These are phyloP conservation scores for Rubus parviflorus DNA, from an alignment of 306 rosid genomes.

Conservation along the genomic window DNA sequence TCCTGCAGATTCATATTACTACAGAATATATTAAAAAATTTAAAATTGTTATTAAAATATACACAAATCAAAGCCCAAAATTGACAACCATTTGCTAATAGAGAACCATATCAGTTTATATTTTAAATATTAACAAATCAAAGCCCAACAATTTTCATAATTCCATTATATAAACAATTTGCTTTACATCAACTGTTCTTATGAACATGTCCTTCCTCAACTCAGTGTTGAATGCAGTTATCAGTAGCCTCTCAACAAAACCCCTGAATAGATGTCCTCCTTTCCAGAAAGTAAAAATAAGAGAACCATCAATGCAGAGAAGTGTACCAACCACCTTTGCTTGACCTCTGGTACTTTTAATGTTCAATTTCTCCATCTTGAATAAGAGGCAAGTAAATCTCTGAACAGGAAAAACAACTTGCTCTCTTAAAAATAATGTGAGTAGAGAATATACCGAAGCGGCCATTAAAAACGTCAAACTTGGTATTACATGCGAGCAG, in stretches of 20 bases:
- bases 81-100: background rate
- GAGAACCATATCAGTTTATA: background rate
- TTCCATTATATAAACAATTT: background rate
- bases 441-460: conserved; percentile 19
- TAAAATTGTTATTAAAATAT: too few species aligned
- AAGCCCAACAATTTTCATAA: background rate
- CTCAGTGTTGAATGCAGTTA: conserved; percentile 6
- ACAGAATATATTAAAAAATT: too few species aligned
- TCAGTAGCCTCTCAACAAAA: conserved; percentile 23
- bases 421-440: background rate
- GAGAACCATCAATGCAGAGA: conserved; percentile 37
- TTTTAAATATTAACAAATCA: background rate
- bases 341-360: conserved; percentile 21
- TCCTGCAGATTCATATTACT: background rate
- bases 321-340: conserved; percentile 42
- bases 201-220: background rate
- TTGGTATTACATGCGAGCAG: conserved; percentile 16
- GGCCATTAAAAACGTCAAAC: conserved; percentile 32
- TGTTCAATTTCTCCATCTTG: conserved; percentile 45
- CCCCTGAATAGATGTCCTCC: conserved; percentile 20
- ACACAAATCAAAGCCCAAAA: too few species aligned
- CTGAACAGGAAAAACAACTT: background rate
- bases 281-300: conserved; percentile 40
- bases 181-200: background rate
- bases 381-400: background rate